Evolutionary conservation across 768 basidiomycete species (phyloP), one percentile per base, ranked within the genome.

Genomic region (Sporobolomyces phaffii): DNA sequence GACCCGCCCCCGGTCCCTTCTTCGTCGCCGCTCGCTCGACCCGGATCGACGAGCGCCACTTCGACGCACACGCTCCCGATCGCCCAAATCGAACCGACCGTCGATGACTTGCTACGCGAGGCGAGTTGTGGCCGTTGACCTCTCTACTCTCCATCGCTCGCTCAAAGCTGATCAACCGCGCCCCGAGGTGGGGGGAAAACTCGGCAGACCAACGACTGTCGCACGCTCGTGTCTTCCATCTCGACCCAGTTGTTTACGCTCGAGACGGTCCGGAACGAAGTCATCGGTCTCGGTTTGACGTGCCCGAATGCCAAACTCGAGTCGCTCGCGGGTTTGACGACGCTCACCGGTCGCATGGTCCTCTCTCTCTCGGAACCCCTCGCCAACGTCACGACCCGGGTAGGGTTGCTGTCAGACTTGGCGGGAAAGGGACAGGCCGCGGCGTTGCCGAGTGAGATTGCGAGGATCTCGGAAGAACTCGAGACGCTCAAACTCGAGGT

Each of bases 71-170:
- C 9, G 8, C 17, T 33, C n/a, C 52, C 52, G 6, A 20, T 53
- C 52, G 34, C 52, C 5, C 34, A 53, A 9, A 53, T 11, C 5
- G 65, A 47, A 22, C 51, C 59, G 10, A 66, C 60, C 44, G 60
- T 66, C 20, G 65, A 56, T 22, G 65, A 66, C 18, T 38, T 66
- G 36, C 26, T 47, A 2, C 44, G 59, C 20, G 65, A 66, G 59
- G 64, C 60, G 38, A 38, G 64, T 26, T 41, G 9, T 8, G 45
- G 26, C 8, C 45, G 24, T 29, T 26, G 48, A 26, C n/a, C 33
- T 26, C 14, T 28, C 40, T 29, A 2, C 15, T 11, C 43, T 26
- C 20, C 5, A 1, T 1, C 33, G 5, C 24, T 52, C 38, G 17
- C 24, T n/a, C n/a, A n/a, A n/a, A n/a, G 34, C 13, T 26, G 22